Conservation (phyloP, 306 rosid genomes). For the Cucumis sativus region Cucumber_9930_V3 NC_026658.2:18300501-18301000, state of each 20-base stretch:
- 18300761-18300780: not conserved
- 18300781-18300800: not conserved
- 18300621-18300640: slow-evolving; percentile 46
- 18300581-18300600: too few relatives aligned
- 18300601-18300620: slow-evolving; percentile 53
- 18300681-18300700: slow-evolving; percentile 10
- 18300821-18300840: not conserved
- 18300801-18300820: too few relatives aligned
- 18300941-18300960: too few relatives aligned
- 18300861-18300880: not conserved
- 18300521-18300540: too few relatives aligned
- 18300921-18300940: not conserved
- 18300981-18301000: too few relatives aligned
- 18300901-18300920: not conserved
- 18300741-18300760: not conserved
- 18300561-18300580: too few relatives aligned
- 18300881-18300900: not conserved
- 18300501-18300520: too few relatives aligned
- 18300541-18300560: too few relatives aligned
- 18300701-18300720: not conserved
- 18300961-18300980: too few relatives aligned
- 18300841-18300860: not conserved
- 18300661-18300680: slow-evolving; percentile 21
- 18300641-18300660: slow-evolving; percentile 35
- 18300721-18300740: not conserved